These are phyloP conservation scores for Neofusicoccum sp. DNA, from an alignment of 2,329 filamentous ascomycete genomes.

Conservation along the genomic window DNA sequence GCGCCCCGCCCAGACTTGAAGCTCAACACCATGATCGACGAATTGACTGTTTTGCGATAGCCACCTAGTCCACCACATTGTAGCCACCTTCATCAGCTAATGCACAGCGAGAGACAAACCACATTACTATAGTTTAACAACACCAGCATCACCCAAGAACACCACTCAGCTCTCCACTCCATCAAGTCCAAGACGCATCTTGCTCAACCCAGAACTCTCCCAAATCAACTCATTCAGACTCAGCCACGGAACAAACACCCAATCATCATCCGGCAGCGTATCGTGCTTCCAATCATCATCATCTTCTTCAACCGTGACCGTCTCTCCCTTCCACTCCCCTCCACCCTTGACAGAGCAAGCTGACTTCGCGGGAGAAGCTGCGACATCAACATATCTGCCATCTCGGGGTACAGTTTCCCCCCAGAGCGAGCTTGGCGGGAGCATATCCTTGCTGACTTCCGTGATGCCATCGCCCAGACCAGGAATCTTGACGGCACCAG, in stretches of 20 bases:
- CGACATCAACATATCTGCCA: too few species aligned
- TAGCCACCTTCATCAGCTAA: too few species aligned
- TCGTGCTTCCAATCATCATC: background rate
- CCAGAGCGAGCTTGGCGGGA: background rate
- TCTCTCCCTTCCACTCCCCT: too few species aligned
- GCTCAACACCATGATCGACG: too few species aligned
- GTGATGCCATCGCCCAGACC: background rate
- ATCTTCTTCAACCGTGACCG: background rate
- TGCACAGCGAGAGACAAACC: too few species aligned
- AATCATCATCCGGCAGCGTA: background rate
- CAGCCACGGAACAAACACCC: background rate
- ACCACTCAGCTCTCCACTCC: background rate
- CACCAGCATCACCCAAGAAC: too few species aligned
- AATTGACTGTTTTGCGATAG: too few species aligned
- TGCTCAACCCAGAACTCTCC: background rate
- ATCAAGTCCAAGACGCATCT: background rate
- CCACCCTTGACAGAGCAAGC: too few species aligned
- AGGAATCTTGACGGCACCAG: background rate
- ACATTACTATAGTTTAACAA: too few species aligned
- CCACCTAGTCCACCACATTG: too few species aligned
- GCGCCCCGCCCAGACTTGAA: too few species aligned
- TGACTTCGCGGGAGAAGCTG: too few species aligned
- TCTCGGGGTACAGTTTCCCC: background rate
- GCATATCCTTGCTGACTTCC: background rate
- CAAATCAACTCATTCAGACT: background rate